Evolutionary conservation across 179 eudicot genomes (phyloP), one percentile per base, ranked within the genome.

Genomic region (Corrigiola litoralis): DNA sequence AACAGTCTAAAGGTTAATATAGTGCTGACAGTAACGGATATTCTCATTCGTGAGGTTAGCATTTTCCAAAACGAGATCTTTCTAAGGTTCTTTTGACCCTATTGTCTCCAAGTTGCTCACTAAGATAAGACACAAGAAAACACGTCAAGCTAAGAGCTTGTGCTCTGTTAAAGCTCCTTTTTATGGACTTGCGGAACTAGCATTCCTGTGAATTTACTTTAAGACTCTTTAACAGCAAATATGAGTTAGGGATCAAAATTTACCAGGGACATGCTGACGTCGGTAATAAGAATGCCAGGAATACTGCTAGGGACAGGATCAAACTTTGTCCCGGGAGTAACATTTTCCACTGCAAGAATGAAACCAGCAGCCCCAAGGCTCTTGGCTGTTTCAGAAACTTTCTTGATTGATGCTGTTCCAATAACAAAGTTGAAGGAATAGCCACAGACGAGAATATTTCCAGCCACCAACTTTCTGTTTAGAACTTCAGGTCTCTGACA

Each of bases 361-460:
- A 94, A 94, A 66, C 99, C 99, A 67, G 72, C 84, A 42, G 99
- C 99, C 60, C 97, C 96, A 13, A 90, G 91, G 70, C 81, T 83
- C 78, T 68, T 81, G 58, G 99, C 95, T 57, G 97, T 94, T 75
- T 90, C 83, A 12, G 97, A 69, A 41, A 94, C 99, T 71, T 77
- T 86, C 81, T 87, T 94, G 59, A 94, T 79, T 20, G 97, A 94
- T n/a, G 99, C 90, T 31, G 83, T 80, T 20, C 99, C 99, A 33
- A 82, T 76, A 48, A 87, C 94, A 82, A 90, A 94, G 64, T 94
- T 86, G 77, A 87, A 94, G 40, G 99, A 90, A 80, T 94, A 94
- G 54, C 99, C 99, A 78, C 99, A 94, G 21, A 94, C 83, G 61
- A 94, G 84, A 71, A 94, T 87, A 24, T 90, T 90, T 59, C 99